Conservation (phyloP, 2,329 filamentous ascomycete species). For the Boeremia lycopersici region DNA sequence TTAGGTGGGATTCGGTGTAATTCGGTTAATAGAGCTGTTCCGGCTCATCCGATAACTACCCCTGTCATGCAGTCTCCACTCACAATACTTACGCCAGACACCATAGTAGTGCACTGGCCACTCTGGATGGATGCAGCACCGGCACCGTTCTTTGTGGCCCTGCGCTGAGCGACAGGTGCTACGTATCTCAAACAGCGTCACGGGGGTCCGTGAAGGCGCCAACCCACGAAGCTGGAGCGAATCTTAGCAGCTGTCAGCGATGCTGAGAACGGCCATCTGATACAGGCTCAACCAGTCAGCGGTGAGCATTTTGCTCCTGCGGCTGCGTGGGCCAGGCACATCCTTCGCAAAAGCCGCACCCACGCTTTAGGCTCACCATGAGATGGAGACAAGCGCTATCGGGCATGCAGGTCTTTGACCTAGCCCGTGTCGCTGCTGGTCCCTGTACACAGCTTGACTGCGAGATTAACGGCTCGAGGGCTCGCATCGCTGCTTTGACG, state of each 20-base stretch:
- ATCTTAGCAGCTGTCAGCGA: constrained; percentile 7
- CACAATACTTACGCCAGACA: no score
- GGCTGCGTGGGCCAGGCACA: constrained; percentile 7
- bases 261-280: constrained; percentile 5
- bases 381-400: constrained; percentile 15
- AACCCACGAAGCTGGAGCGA: constrained; percentile 1
- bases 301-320: constrained; percentile 2
- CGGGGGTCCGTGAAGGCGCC: neutral
- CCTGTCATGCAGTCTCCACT: no score
- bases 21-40: no score
- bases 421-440: constrained; percentile 2
- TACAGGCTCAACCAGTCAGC: constrained; percentile 21
- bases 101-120: neutral
- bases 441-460: neutral
- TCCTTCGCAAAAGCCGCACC: constrained; percentile 1
- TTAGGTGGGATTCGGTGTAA: no score
- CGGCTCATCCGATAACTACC: no score
- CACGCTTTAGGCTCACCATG: constrained; percentile 1
- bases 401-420: constrained; percentile 6
- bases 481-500: constrained; percentile 3
- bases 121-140: neutral
- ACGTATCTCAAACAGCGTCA: neutral
- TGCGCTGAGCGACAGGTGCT: neutral
- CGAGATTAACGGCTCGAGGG: neutral
- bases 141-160: neutral